Evolutionary conservation across 2,329 filamentous ascomycete genomes (phyloP).

Genomic region (Epichloe sp.): DNA sequence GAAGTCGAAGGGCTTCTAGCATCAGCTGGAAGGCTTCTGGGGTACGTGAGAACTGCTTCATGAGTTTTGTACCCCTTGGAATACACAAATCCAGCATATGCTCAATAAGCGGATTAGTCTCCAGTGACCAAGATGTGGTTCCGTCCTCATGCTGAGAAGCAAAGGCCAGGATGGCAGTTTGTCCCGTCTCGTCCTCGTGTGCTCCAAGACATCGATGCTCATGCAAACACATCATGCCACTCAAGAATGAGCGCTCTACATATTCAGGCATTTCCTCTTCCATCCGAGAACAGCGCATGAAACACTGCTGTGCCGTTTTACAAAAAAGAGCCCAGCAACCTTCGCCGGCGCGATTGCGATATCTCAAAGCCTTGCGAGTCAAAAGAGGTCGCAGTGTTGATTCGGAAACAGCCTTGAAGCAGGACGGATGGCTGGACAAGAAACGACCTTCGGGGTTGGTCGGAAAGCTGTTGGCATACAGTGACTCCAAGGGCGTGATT

Average conservation of each 20-base stretch:
- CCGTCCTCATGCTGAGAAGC: not conserved
- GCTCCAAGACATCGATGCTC: not conserved
- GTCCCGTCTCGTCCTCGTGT: constrained; percentile 3
- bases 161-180: constrained; percentile 1
- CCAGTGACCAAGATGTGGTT: not conserved
- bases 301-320: not conserved
- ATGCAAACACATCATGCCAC: not conserved
- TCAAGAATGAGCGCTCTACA: not conserved
- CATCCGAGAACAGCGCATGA: not conserved
- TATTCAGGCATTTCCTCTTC: not conserved
- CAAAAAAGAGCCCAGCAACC: constrained; percentile 17
- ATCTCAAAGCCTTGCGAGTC: constrained; percentile 12
- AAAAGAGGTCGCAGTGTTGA: constrained; percentile 11
- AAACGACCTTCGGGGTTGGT: not conserved
- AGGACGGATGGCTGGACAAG: constrained; percentile 14
- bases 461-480: constrained; percentile 14
- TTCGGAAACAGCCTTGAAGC: constrained; percentile 8
- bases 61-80: not conserved
- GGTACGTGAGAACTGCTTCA: not conserved
- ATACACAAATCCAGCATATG: not conserved
- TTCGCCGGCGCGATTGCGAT: constrained; percentile 8
- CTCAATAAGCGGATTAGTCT: not conserved
- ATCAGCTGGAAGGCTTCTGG: not conserved
- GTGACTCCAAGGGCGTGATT: constrained; percentile 16
- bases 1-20: not conserved